Evolutionary conservation across 2,329 filamentous ascomycete genomes (phyloP).

Genomic region (Aspergillus tanneri): DNA sequence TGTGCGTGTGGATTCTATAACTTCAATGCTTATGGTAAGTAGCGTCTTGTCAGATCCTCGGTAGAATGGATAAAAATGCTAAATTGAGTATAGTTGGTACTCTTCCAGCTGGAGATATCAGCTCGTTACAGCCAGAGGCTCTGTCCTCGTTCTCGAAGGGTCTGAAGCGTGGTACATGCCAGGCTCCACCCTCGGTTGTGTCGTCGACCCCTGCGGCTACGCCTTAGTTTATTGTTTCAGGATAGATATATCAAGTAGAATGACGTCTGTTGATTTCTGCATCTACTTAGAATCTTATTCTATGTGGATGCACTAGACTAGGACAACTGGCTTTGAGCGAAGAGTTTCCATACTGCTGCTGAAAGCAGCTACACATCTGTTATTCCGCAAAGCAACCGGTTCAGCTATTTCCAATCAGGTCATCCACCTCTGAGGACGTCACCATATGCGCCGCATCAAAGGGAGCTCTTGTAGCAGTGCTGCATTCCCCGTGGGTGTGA

Average conservation of each 20-base stretch:
- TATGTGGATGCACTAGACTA: no score
- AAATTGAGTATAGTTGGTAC: slow-evolving; percentile 20
- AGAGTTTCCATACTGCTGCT: no score
- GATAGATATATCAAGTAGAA: no score
- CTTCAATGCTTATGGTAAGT: slow-evolving; percentile 44
- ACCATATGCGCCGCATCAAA: slow-evolving; percentile 4
- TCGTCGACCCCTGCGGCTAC: not conserved
- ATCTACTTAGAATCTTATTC: no score
- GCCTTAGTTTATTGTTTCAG: no score
- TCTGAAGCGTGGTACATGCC: slow-evolving; percentile 22
- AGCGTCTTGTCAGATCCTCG: not conserved
- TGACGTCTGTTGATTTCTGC: no score
- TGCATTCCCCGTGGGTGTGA: not conserved
- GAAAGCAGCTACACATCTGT: no score
- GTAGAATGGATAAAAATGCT: not conserved
- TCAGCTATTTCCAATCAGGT: no score
- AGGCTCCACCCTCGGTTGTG: slow-evolving; percentile 23
- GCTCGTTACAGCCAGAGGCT: slow-evolving; percentile 22
- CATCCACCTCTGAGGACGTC: not conserved
- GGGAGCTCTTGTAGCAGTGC: not conserved
- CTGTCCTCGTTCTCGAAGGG: slow-evolving; percentile 24
- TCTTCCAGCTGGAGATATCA: slow-evolving; percentile 20
- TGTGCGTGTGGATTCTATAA: slow-evolving; percentile 56
- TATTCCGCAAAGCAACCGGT: no score
- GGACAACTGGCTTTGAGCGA: no score